Evolutionary conservation across 345 rosid species (phyloP).

Genomic region (Capsella bursapastoris): DNA sequence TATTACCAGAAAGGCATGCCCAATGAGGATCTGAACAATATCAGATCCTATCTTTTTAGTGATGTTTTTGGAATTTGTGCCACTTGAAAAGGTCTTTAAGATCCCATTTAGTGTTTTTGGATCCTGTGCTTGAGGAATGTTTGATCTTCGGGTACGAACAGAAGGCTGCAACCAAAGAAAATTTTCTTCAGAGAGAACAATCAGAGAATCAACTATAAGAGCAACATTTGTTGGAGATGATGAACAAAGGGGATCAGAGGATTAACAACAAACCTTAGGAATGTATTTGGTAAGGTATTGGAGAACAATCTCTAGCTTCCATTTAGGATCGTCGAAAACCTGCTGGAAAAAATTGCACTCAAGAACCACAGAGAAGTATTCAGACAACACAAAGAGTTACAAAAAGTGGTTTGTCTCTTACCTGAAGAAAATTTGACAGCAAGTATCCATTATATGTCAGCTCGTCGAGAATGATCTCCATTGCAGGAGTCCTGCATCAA

Average conservation of each 20-base stretch:
- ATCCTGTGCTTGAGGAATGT: conserved; percentile 45
- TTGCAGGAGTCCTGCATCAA: conserved; percentile 66
- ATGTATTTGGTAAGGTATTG: conserved; percentile 71
- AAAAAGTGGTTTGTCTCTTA: conserved; percentile 31
- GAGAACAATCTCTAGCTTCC: conserved; percentile 80
- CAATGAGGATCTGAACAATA: conserved; percentile 71
- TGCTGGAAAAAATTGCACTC: conserved; percentile 42
- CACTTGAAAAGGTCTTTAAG: conserved; percentile 59
- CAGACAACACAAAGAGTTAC: conserved; percentile 10
- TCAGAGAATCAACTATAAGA: conserved; percentile 1
- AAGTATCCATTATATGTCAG: conserved; percentile 64
- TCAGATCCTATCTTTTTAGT: conserved; percentile 59
- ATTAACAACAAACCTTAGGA: conserved; percentile 53
- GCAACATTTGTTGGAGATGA: not conserved
- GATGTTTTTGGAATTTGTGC: conserved; percentile 51
- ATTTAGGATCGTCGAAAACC: conserved; percentile 71
- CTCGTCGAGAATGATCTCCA: conserved; percentile 77
- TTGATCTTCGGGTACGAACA: conserved; percentile 72
- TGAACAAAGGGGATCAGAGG: conserved; percentile 1
- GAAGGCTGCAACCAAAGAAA: conserved; percentile 52
- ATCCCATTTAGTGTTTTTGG: conserved; percentile 53
- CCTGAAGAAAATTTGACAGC: conserved; percentile 70
- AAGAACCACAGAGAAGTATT: conserved; percentile 13
- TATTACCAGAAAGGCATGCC: conserved; percentile 81
- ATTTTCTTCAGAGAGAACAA: conserved; percentile 2